Evolutionary conservation across 768 basidiomycete species (phyloP).

Genomic region (Kwoniella dendrophila): DNA sequence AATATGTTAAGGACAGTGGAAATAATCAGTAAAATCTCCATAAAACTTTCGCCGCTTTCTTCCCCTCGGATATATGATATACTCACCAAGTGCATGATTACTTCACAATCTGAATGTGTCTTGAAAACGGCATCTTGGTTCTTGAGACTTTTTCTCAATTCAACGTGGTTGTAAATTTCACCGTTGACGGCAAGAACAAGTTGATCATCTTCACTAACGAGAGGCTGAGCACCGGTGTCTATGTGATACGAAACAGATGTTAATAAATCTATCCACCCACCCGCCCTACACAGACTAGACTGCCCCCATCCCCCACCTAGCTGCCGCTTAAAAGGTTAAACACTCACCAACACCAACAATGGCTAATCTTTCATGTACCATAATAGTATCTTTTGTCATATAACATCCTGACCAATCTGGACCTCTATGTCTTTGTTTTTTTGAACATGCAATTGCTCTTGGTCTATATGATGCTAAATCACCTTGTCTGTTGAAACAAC

Average conservation of each 20-base stretch:
- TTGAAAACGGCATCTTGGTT: constrained; percentile 73
- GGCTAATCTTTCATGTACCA: constrained; percentile 94
- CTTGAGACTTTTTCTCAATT: constrained; percentile 70
- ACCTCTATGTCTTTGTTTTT: constrained; percentile 87
- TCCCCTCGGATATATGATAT: background rate
- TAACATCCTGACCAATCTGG: constrained; percentile 99
- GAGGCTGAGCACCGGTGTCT: constrained; percentile 97
- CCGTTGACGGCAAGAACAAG: constrained; percentile 90
- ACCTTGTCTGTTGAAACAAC: constrained; percentile 74
- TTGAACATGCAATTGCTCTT: constrained; percentile 79
- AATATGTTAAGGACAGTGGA: background rate
- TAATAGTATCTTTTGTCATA: constrained; percentile 75
- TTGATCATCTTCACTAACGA: constrained; percentile 81
- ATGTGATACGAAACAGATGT: constrained; percentile 15
- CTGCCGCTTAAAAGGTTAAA: background rate
- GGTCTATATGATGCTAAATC: constrained; percentile 69
- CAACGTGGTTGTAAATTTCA: constrained; percentile 96
- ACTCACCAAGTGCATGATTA: constrained; percentile 85
- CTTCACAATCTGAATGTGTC: constrained; percentile 97
- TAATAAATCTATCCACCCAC: background rate
- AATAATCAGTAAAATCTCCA: background rate
- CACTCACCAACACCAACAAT: constrained; percentile 91
- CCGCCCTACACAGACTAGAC: background rate
- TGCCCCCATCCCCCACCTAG: constrained; percentile 8
- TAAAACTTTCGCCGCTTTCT: background rate